A percentile compares a stretch with the other conserved stretches of the same genome.
phyloP scores from a whole-genome alignment of 331 rosid species.

The Saraca asoca region DNA sequence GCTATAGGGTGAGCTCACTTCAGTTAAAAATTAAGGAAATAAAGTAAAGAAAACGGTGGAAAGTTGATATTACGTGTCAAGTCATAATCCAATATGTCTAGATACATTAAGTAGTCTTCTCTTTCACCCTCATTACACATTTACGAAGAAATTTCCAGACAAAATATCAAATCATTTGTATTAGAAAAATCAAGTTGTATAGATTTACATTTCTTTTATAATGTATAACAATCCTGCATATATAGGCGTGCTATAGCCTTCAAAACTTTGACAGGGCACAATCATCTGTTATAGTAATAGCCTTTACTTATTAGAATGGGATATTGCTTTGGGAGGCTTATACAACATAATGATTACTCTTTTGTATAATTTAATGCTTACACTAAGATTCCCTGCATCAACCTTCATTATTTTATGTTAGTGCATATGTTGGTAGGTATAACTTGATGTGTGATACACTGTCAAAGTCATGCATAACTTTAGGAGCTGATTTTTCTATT shows the following conservation, averaged over 20 bases:
- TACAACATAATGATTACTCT: not conserved
- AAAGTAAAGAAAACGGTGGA: no score
- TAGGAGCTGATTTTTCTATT: no score
- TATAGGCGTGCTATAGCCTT: slow-evolving; percentile 6
- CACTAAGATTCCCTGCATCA: slow-evolving; percentile 8
- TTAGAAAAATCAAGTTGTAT: no score
- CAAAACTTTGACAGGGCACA: not conserved
- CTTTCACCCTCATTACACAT: no score
- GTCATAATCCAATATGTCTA: no score
- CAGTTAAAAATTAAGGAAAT: no score
- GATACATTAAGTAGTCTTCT: no score
- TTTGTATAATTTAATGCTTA: not conserved
- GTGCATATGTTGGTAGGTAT: not conserved
- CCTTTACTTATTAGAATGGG: not conserved
- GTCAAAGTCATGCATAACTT: not conserved
- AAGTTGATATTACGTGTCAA: no score
- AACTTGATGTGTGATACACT: not conserved
- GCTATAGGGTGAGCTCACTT: no score
- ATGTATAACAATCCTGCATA: not conserved
- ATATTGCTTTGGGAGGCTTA: not conserved
- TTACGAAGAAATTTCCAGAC: no score
- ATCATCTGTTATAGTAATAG: not conserved
- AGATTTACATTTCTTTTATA: no score
- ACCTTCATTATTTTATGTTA: not conserved
- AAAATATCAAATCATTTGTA: no score